Percentiles rank a stretch among this genome's conserved stretches.
Evolutionary conservation across 768 basidiomycete genomes (phyloP).

Genomic region (Auriscalpium vulgare): DNA sequence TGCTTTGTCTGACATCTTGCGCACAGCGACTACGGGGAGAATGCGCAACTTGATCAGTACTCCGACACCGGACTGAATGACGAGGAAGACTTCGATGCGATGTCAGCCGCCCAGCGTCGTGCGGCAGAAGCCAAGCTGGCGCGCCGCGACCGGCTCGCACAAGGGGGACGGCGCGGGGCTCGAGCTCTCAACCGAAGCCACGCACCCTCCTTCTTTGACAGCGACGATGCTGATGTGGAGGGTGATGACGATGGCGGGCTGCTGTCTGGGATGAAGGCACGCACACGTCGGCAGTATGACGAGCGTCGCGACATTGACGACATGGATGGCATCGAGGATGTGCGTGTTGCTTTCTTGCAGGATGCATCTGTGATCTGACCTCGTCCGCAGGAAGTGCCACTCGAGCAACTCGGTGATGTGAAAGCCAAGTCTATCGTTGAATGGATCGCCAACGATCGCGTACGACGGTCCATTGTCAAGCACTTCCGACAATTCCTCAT

Average conservation of each 20-base stretch:
- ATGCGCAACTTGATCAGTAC: conserved; percentile 78
- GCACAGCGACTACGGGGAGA: conserved; percentile 75
- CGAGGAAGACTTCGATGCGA: conserved; percentile 55
- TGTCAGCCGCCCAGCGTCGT: conserved; percentile 64
- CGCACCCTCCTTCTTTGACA: conserved; percentile 82
- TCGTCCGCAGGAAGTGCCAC: conserved; percentile 68
- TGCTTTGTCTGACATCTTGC: neutral
- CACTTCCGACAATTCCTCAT: conserved; percentile 95
- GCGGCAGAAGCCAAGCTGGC: conserved; percentile 85
- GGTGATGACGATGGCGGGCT: conserved; percentile 54
- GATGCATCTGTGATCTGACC: neutral
- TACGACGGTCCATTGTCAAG: conserved; percentile 80
- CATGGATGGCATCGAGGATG: conserved; percentile 82
- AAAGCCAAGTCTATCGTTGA: conserved; percentile 96
- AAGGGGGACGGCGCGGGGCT: conserved; percentile 55
- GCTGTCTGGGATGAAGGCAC: conserved; percentile 66
- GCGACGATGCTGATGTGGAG: conserved; percentile 70
- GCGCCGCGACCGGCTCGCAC: conserved; percentile 72
- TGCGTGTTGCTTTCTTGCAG: conserved; percentile 28
- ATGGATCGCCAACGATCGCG: conserved; percentile 93
- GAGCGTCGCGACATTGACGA: conserved; percentile 88
- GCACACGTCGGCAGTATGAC: conserved; percentile 89
- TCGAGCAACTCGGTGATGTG: conserved; percentile 95
- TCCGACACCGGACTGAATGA: conserved; percentile 86
- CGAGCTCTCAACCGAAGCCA: conserved; percentile 74